Base-by-base conservation (phyloP, 495 filamentous ascomycete genomes). In the Daldinia childiae region DNA sequence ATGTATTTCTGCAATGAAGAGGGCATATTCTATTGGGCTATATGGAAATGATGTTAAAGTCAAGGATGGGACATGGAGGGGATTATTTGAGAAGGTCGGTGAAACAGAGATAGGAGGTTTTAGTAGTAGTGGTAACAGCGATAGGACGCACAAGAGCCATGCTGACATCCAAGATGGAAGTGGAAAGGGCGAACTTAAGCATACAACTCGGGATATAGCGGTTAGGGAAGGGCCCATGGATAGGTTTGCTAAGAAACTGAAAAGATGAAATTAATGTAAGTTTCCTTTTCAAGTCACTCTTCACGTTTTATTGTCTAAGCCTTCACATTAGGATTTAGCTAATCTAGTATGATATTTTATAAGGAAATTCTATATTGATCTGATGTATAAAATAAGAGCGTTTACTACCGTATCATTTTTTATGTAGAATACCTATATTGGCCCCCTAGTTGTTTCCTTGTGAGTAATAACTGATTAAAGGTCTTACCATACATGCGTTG, bases 1-100 rank as follows among this genome's bases (percentile, higher is more conserved):
- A 12, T 92, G 90, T 71, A 78, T 92, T 4, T 77, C 83, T 57
- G 83, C 80, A 0, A 89, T 92, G 83, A 92, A 92, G 77, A 81
- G 83, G 26, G 90, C 90, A 0, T 93, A 90, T 80, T 65, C 81
- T 6, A 80, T 90, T 6, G 84, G 87, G 0, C 73, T 92, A 19
- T 81, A 90, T 73, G 90, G 90, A 0, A 78, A 90, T 70, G 83
- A 90, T 77, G 59, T 77, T 15, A 80, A 78, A 68, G 87, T 92
- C 2, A 74, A 87, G 62, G 82, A 90, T 74, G 89, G 89, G 11
- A 83, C 82, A 1, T 92, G 90, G 90, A 85, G 80, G 51, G 66
- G 83, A 51, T 63, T 87, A 34, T 92, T 92, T 66, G 66, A 76
- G 12, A 82, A 78, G 5, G 83, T 82, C 26, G 86, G 85, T 0